phyloP scores from a whole-genome alignment of 768 basidiomycete species.

The Paxillus ammoniavirescens region DNA sequence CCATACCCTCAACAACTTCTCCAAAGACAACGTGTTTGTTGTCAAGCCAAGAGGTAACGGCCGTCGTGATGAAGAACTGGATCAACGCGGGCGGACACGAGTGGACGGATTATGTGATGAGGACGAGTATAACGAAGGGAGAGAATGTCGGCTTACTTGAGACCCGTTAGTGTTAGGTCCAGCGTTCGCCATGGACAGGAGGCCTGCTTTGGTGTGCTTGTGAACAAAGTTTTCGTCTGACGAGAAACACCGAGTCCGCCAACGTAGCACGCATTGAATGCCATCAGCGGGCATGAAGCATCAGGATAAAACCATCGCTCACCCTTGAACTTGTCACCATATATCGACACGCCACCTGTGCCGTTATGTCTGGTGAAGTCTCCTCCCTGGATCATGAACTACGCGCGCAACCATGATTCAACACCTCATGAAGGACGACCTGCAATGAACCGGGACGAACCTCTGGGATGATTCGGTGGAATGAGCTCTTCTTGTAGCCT shows the following conservation, averaged over 20 bases:
- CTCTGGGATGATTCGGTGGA: constrained; percentile 74
- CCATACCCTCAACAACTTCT: constrained; percentile 44
- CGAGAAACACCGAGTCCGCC: neutral
- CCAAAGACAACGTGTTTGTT: constrained; percentile 48
- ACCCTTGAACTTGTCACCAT: constrained; percentile 78
- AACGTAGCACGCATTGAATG: neutral
- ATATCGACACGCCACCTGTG: constrained; percentile 84
- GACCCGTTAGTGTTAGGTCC: constrained; percentile 81
- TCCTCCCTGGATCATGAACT: constrained; percentile 88
- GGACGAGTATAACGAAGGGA: neutral
- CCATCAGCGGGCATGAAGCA: neutral
- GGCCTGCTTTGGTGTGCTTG: constrained; percentile 59
- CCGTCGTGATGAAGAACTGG: constrained; percentile 79
- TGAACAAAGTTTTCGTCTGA: constrained; percentile 71
- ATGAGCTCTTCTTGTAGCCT: constrained; percentile 65
- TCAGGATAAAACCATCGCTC: constrained; percentile 14
- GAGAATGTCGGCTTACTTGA: constrained; percentile 42
- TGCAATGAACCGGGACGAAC: constrained; percentile 31
- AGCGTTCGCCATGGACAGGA: constrained; percentile 88
- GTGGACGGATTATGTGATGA: neutral
- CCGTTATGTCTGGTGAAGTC: constrained; percentile 79
- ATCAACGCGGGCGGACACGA: too few relatives aligned
- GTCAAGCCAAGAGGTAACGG: constrained; percentile 59
- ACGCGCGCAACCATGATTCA: neutral
- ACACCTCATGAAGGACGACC: neutral